Percentiles rank a stretch among this genome's conserved stretches.
These are phyloP conservation scores for Colletotrichum lupini DNA, from an alignment of 2,329 filamentous ascomycete genomes.

Conservation along the genomic window DNA sequence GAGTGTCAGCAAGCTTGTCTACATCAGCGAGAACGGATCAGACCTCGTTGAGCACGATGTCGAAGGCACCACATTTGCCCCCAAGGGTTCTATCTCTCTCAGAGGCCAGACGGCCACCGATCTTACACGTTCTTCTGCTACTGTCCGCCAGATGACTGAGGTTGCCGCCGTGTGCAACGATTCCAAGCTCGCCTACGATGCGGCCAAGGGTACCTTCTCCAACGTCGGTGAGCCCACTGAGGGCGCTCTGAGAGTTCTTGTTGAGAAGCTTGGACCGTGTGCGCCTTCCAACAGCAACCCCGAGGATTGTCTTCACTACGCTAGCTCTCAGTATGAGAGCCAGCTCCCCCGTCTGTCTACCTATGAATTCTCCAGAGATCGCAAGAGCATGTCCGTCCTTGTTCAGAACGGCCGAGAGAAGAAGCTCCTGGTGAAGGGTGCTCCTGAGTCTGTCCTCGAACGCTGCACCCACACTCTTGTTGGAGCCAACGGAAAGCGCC, in stretches of 20 bases:
- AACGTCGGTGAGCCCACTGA: conserved; percentile 96
- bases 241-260: conserved; percentile 88
- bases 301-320: conserved; percentile 79
- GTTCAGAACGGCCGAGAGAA: conserved; percentile 77
- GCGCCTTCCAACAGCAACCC: conserved; percentile 65
- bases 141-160: conserved; percentile 81
- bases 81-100: conserved; percentile 77
- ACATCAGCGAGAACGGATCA: conserved; percentile 78
- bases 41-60: conserved; percentile 88
- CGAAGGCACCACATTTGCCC: conserved; percentile 92
- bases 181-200: conserved; percentile 83
- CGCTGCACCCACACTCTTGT: conserved; percentile 86
- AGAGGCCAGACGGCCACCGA: conserved; percentile 77
- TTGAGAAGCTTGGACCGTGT: conserved; percentile 92
- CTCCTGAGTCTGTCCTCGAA: conserved; percentile 93
- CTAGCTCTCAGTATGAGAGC: conserved; percentile 87
- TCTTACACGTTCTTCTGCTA: conserved; percentile 77
- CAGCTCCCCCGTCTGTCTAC: conserved; percentile 81
- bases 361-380: conserved; percentile 96
- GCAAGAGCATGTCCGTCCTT: conserved; percentile 99
- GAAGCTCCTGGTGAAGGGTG: conserved; percentile 94
- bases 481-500: conserved; percentile 82
- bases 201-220: conserved; percentile 77
- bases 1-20: conserved; percentile 95
- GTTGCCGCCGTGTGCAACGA: conserved; percentile 89